These are phyloP conservation scores for Aureobasidium lini DNA, from an alignment of 2,329 filamentous ascomycete genomes.

Conservation along the genomic window DNA sequence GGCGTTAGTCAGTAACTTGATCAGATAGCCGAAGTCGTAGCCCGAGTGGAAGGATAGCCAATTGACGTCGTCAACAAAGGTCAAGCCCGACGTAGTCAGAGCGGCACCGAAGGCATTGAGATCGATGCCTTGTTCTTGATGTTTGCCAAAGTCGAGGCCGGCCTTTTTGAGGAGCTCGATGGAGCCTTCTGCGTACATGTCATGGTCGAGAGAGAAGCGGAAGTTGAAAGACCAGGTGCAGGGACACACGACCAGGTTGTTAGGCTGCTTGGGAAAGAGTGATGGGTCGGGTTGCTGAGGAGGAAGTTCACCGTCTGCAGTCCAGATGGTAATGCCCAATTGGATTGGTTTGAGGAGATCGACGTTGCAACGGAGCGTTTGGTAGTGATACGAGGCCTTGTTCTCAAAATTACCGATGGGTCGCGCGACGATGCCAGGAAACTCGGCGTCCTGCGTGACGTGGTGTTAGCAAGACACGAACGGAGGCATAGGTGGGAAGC, in stretches of 20 bases:
- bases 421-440: conserved; percentile 92
- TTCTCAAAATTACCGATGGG: conserved; percentile 87
- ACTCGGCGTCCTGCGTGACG: conserved; percentile 77
- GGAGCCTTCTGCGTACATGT: conserved; percentile 96
- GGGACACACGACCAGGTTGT: conserved; percentile 57
- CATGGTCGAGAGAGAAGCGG: conserved; percentile 84
- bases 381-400: conserved; percentile 97
- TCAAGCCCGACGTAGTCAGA: conserved; percentile 84
- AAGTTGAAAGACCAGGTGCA: conserved; percentile 99
- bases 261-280: conserved; percentile 42
- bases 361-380: conserved; percentile 93
- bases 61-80: conserved; percentile 77
- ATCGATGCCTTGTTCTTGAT: conserved; percentile 85
- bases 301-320: conserved; percentile 78
- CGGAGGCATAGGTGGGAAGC: no score
- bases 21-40: conserved; percentile 96
- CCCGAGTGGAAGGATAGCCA: conserved; percentile 98
- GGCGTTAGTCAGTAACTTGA: conserved; percentile 81
- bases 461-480: not conserved
- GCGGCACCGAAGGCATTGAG: conserved; percentile 81
- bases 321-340: conserved; percentile 89
- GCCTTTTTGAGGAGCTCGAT: conserved; percentile 85
- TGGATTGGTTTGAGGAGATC: conserved; percentile 97
- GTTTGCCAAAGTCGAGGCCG: conserved; percentile 82
- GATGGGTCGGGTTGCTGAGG: conserved; percentile 55